Evolutionary conservation across 495 filamentous ascomycete genomes (phyloP).

Genomic region (Lichenothelia convexa): DNA sequence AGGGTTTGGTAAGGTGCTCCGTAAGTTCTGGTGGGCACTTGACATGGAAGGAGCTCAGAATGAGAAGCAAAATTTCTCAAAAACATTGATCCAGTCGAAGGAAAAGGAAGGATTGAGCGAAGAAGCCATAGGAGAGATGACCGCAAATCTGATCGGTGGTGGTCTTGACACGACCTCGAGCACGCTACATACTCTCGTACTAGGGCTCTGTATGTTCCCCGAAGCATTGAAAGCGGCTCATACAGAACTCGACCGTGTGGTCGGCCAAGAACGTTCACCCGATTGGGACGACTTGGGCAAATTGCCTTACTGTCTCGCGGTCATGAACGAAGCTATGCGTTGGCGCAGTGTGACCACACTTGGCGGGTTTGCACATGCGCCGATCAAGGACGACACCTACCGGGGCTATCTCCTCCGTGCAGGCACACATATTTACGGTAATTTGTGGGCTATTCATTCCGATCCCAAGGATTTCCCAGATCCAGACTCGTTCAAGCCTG

Average conservation of each 20-base stretch:
- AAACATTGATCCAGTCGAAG: slow-evolving; percentile 7
- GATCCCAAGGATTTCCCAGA: slow-evolving; percentile 39
- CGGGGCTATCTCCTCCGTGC: slow-evolving; percentile 36
- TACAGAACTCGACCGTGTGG: slow-evolving; percentile 33
- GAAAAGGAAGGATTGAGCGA: slow-evolving; percentile 18
- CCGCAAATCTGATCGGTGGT: slow-evolving; percentile 4
- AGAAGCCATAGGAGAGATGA: slow-evolving; percentile 24
- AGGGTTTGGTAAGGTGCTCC: too few species aligned
- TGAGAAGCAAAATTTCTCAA: too few species aligned
- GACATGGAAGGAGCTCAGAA: too few species aligned
- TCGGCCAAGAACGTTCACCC: slow-evolving; percentile 22
- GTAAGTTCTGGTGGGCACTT: too few species aligned
- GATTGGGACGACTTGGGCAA: slow-evolving; percentile 17
- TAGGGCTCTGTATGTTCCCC: slow-evolving; percentile 41
- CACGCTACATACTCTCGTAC: slow-evolving; percentile 36
- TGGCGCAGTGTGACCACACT: slow-evolving; percentile 31
- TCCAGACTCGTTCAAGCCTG: slow-evolving; percentile 34
- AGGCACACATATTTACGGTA: slow-evolving; percentile 35
- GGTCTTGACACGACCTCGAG: slow-evolving; percentile 27
- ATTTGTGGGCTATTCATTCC: slow-evolving; percentile 46
- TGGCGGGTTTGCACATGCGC: slow-evolving; percentile 28
- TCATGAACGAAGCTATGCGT: slow-evolving; percentile 40
- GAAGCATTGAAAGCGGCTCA: slow-evolving; percentile 34
- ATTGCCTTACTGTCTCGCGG: slow-evolving; percentile 29
- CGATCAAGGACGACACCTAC: slow-evolving; percentile 35